Evolutionary conservation across 139 green algal species (phyloP).

Genomic region (Spirogloea muscicola): DNA sequence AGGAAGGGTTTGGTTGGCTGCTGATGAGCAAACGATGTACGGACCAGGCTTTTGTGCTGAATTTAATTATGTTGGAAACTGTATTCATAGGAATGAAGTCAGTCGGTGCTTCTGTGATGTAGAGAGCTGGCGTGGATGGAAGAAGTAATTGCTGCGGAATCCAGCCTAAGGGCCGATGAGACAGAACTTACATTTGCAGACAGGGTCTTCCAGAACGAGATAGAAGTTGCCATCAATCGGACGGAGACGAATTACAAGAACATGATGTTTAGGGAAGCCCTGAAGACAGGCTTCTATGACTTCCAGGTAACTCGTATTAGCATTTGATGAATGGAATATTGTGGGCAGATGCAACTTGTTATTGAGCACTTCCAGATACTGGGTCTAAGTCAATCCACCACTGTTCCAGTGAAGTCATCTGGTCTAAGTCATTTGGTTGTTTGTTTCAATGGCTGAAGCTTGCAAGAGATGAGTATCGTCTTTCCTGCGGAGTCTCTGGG

Average conservation of each 20-base stretch:
- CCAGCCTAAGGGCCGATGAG: constrained; percentile 29
- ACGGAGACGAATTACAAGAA: constrained; percentile 65
- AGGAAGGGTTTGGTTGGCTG: not conserved
- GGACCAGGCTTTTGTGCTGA: not conserved
- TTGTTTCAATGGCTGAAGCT: constrained; percentile 1
- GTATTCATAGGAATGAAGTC: no score
- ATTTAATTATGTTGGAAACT: not conserved
- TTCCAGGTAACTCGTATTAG: constrained; percentile 22
- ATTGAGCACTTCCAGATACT: not conserved
- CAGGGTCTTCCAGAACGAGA: constrained; percentile 89
- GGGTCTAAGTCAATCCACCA: not conserved
- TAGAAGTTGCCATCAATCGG: constrained; percentile 68
- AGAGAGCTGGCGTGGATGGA: constrained; percentile 89
- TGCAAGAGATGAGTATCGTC: constrained; percentile 80
- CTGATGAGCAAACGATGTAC: not conserved
- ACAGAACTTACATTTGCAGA: constrained; percentile 67
- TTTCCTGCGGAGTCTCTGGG: constrained; percentile 67
- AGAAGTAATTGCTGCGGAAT: constrained; percentile 64
- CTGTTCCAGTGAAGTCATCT: not conserved
- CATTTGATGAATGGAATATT: constrained; percentile 54
- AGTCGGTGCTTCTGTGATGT: not conserved
- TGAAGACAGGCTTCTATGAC: constrained; percentile 83
- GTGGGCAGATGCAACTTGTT: not conserved
- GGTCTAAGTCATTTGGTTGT: not conserved
- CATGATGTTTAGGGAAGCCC: constrained; percentile 90